These are phyloP conservation scores for Claviceps pazoutovae DNA, from an alignment of 2,329 filamentous ascomycete species.

Conservation along the genomic window DNA sequence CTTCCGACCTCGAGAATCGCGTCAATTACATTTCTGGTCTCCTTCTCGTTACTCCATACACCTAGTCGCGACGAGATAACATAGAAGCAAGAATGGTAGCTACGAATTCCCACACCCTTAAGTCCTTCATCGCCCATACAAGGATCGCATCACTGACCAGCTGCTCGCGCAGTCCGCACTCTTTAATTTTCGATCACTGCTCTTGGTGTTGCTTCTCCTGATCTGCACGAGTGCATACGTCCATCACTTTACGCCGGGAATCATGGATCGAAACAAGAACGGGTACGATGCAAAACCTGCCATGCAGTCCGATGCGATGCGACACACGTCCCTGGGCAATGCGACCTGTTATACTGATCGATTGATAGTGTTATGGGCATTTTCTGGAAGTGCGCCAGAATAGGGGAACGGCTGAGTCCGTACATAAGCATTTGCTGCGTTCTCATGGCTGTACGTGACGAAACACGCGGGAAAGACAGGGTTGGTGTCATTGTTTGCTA, in stretches of 20 bases:
- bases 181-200: constrained; percentile 96
- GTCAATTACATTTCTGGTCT: neutral
- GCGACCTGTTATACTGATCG: neutral
- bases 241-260: constrained; percentile 75
- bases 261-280: constrained; percentile 87
- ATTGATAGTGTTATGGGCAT: constrained; percentile 55
- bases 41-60: neutral
- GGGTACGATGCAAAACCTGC: constrained; percentile 41
- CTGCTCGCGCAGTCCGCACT: constrained; percentile 58
- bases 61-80: no score
- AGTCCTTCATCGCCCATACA: no score
- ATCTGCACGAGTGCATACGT: constrained; percentile 94
- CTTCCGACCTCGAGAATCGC: neutral
- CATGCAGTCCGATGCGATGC: neutral
- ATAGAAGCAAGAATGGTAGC: no score
- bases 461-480: neutral
- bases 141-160: constrained; percentile 1
- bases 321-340: constrained; percentile 27
- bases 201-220: constrained; percentile 84
- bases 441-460: constrained; percentile 65
- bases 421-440: constrained; percentile 92
- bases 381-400: constrained; percentile 90
- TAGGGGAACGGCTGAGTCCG: constrained; percentile 85
- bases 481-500: neutral
- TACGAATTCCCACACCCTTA: neutral